Percentiles rank a stretch among this genome's conserved stretches.
phyloP scores from a whole-genome alignment of 441 rosid genomes.

The Adansonia grandidieri region DNA sequence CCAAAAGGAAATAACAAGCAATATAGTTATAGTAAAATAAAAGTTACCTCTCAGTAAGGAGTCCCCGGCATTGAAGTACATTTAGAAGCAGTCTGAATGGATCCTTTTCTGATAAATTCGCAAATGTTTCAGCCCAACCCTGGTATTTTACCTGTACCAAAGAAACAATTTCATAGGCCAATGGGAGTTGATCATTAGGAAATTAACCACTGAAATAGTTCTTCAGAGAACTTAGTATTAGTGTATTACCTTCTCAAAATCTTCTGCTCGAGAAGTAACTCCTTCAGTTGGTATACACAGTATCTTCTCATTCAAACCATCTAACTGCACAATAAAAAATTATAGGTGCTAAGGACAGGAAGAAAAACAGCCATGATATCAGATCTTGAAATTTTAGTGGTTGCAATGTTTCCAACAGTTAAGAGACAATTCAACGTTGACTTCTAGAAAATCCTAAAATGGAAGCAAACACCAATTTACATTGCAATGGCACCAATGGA shows the following conservation, averaged over 20 bases:
- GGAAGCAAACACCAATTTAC: conserved; percentile 13
- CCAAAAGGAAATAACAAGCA: conserved; percentile 19
- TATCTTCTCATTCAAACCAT: conserved; percentile 72
- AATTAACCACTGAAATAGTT: conserved; percentile 14
- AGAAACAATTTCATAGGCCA: conserved; percentile 28
- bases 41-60: conserved; percentile 63
- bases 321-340: conserved; percentile 60
- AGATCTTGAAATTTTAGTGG: conserved; percentile 15
- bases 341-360: conserved; percentile 11
- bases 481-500: background rate
- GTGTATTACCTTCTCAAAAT: conserved; percentile 33
- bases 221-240: conserved; percentile 17
- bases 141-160: conserved; percentile 41
- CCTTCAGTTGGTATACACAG: conserved; percentile 42
- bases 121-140: conserved; percentile 28
- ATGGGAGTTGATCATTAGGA: conserved; percentile 33
- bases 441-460: background rate
- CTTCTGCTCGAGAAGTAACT: conserved; percentile 37
- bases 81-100: conserved; percentile 64
- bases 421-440: background rate
- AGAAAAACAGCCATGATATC: conserved; percentile 1
- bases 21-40: background rate
- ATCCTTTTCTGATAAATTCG: conserved; percentile 42
- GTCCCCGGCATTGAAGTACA: conserved; percentile 60
- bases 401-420: conserved; percentile 11